Percentiles rank a stretch among this genome's conserved stretches.
Conservation (phyloP, 306 rosid genomes). For the Vigna trinervia region DNA sequence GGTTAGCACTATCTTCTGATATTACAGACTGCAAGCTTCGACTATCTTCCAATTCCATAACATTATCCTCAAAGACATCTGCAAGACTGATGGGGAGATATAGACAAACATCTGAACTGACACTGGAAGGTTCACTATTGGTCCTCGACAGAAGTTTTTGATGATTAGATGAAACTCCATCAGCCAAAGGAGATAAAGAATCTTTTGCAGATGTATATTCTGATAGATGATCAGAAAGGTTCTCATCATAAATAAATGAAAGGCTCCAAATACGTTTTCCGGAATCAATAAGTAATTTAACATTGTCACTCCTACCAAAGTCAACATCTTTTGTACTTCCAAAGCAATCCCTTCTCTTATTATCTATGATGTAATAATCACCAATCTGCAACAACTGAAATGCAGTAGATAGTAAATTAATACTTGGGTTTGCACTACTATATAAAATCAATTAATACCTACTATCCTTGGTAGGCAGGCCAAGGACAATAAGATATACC, state of each 20-base stretch:
- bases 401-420: constrained; percentile 44
- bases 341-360: constrained; percentile 54
- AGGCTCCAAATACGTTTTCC: constrained; percentile 67
- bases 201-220: constrained; percentile 38
- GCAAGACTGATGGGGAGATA: constrained; percentile 58
- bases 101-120: constrained; percentile 71
- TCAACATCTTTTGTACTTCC: constrained; percentile 50
- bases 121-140: constrained; percentile 38
- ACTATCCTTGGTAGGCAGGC: constrained; percentile 26
- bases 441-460: constrained; percentile 17
- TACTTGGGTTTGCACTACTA: constrained; percentile 9
- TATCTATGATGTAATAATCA: constrained; percentile 68
- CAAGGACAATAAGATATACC: constrained; percentile 54
- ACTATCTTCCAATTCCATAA: constrained; percentile 45
- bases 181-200: constrained; percentile 42
- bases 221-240: constrained; percentile 46
- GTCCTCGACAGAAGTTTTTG: constrained; percentile 43
- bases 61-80: constrained; percentile 46
- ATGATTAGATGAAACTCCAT: constrained; percentile 48
- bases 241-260: constrained; percentile 63
- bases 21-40: constrained; percentile 47
- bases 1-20: constrained; percentile 45
- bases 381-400: constrained; percentile 88
- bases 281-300: constrained; percentile 58
- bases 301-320: constrained; percentile 36